Evolutionary conservation across 257 asterid species (phyloP).

Genomic region (Ilex aquifolium): DNA sequence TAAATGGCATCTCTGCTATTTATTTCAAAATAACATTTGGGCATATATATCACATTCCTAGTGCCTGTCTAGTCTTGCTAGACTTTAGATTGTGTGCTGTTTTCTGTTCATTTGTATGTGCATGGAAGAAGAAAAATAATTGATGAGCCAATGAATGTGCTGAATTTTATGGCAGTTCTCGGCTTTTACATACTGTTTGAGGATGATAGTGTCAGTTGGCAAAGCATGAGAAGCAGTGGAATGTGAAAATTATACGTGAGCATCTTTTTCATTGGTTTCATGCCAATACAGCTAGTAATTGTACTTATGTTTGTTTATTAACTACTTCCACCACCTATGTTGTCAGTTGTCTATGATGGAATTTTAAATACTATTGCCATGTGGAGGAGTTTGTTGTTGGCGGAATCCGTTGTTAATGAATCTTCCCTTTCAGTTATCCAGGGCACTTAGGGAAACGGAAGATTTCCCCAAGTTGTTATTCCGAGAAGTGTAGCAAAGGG

Average conservation of each 20-base stretch:
- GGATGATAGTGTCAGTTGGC: slow-evolving; percentile 98
- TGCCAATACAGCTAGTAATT: background rate
- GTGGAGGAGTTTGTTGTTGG: background rate
- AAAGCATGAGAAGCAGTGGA: slow-evolving; percentile 89
- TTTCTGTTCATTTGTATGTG: background rate
- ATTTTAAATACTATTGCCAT: slow-evolving; percentile 2
- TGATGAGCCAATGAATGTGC: background rate
- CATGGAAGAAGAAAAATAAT: background rate
- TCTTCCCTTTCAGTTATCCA: too few species aligned
- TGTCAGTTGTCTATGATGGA: slow-evolving; percentile 12
- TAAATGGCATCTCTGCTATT: background rate
- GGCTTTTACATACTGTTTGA: slow-evolving; percentile 96
- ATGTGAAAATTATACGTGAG: slow-evolving; percentile 95
- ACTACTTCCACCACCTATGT: background rate
- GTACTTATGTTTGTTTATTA: background rate
- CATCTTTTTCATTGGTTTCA: slow-evolving; percentile 8
- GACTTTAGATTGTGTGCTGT: background rate
- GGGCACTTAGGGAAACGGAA: too few species aligned
- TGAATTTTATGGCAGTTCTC: slow-evolving; percentile 50
- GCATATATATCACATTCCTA: too few species aligned
- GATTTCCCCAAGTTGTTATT: too few species aligned
- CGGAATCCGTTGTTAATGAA: too few species aligned
- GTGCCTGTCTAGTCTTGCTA: background rate
- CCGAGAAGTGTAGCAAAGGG: too few species aligned
- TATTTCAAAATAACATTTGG: background rate